Conservation (phyloP, 306 rosid genomes). For the Rubus idaeus region DNA sequence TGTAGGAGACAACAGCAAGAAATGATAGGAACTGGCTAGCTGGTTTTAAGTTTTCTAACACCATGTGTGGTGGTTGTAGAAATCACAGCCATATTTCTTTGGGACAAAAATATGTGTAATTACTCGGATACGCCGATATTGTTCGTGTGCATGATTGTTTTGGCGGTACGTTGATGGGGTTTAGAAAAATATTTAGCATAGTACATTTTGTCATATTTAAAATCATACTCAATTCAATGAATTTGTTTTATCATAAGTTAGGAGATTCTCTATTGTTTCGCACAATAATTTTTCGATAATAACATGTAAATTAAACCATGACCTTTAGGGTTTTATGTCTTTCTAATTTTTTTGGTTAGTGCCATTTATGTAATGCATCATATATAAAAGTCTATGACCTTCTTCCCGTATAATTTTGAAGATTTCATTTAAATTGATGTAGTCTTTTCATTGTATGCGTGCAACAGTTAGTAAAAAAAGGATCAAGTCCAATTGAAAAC, state of each 20-base stretch:
- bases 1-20: background rate
- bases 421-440: background rate
- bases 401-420: background rate
- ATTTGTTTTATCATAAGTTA: background rate
- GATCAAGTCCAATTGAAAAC: background rate
- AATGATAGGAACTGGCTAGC: background rate
- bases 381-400: background rate
- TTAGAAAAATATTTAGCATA: no score
- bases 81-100: slow-evolving; percentile 5
- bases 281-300: no score
- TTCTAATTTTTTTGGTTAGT: background rate
- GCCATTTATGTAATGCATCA: background rate
- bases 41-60: background rate
- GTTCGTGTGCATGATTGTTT: background rate
- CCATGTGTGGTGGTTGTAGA: background rate
- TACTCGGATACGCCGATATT: background rate
- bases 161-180: background rate
- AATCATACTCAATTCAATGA: background rate
- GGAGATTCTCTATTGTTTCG: no score
- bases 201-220: no score
- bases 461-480: background rate
- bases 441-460: background rate
- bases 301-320: no score
- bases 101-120: background rate
- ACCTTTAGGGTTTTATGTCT: background rate